Base-by-base conservation (phyloP, 306 rosid species). In the Pachyrhizus erosus region DNA sequence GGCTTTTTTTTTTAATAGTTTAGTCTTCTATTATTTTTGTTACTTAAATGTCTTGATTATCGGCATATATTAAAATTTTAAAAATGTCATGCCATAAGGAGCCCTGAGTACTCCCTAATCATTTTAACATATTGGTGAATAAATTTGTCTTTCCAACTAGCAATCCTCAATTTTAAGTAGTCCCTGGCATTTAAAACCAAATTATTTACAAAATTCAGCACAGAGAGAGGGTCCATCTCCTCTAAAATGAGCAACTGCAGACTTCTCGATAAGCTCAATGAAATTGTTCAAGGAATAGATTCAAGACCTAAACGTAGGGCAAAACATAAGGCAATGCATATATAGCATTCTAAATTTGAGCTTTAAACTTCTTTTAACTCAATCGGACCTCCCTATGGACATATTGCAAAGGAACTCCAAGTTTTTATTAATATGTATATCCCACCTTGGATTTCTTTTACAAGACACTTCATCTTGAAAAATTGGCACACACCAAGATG, bases 391-490 rank as follows among this genome's bases (percentile, higher is more conserved):
- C 54, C 11, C 55, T 11, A 69, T 20, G 73, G 49, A n/a, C 51
- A 67, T 15, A 39, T 67, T 29, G 61, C 20, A 1, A 10, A 17
- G 26, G 68, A 37, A 75, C 26, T 39, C 57, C 62, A 40, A 8
- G 9, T 39, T 57, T 57, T 57, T 55, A 54, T 57, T 75, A 17
- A 17, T 27, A 26, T 17, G 26, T 48, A 3, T 58, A 58, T 55
- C 11, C 29, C 23, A 13, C 39, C 70, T 21, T 55, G 69, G 20
- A 55, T 55, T 37, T 74, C 46, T 31, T 62, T 62, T 29, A 46
- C 45, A 45, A 64, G 34, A 55, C 62, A 77, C 61, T 62, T 45
- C 62, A 62, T n/a, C 73, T 31, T 10, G 62, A 62, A 75, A 34
- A 61, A 61, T 64, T 2, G 62, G 15, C 26, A 58, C 17, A 37